Conservation (phyloP, 2,329 filamentous ascomycete genomes). For the Byssoonygena ceratinophila region DNA sequence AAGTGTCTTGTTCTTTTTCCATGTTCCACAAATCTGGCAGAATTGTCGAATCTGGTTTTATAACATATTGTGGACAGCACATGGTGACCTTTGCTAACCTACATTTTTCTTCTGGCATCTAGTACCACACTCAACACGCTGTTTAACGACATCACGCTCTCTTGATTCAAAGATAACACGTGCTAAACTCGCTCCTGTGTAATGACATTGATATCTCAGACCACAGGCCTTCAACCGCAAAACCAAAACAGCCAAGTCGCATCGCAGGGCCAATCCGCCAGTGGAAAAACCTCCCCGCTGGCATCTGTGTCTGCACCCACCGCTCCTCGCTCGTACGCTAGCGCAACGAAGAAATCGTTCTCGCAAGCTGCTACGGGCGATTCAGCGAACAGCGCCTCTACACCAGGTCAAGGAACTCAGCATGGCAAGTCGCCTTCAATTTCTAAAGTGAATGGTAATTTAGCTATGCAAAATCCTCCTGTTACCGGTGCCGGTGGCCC, state of each 20-base stretch:
- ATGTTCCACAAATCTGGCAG: background rate
- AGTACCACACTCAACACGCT: background rate
- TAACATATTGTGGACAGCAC: background rate
- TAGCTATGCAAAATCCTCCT: constrained; percentile 45
- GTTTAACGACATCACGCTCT: background rate
- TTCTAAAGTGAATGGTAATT: constrained; percentile 77
- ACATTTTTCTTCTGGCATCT: background rate
- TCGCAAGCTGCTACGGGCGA: constrained; percentile 42
- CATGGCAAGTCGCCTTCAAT: constrained; percentile 54
- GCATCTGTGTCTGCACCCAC: constrained; percentile 43
- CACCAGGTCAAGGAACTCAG: constrained; percentile 39
- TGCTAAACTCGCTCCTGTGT: constrained; percentile 31
- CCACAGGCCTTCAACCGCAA: constrained; percentile 42
- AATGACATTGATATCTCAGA: constrained; percentile 50
- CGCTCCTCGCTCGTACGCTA: constrained; percentile 51
- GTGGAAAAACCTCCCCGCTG: constrained; percentile 43
- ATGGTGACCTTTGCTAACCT: background rate
- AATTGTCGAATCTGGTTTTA: background rate
- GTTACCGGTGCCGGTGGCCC: constrained; percentile 48
- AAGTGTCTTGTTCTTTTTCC: background rate
- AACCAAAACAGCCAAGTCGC: constrained; percentile 41
- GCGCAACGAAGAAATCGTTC: constrained; percentile 49
- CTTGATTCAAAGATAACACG: background rate
- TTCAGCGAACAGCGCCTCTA: constrained; percentile 42
- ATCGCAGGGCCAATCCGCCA: constrained; percentile 36